Evolutionary conservation across 768 basidiomycete species (phyloP).

Genomic region (Lactifluus volemus): DNA sequence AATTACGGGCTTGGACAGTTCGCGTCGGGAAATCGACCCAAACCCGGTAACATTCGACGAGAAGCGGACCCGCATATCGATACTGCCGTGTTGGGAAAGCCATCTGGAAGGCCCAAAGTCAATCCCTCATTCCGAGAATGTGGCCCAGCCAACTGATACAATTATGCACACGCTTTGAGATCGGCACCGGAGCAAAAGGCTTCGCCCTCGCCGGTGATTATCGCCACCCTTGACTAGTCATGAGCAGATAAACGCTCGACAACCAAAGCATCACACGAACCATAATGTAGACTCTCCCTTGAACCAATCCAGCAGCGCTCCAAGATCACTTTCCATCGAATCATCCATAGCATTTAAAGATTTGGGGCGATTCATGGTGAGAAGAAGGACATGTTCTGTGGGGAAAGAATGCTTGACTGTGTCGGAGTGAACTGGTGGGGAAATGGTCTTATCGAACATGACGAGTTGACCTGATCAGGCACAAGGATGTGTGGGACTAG

Average conservation of each 20-base stretch:
- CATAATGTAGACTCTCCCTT: background rate
- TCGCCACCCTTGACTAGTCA: background rate
- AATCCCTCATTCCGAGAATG: background rate
- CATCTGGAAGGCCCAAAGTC: background rate
- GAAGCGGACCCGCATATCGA: conserved; percentile 37
- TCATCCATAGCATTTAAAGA: conserved; percentile 68
- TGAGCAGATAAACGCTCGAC: background rate
- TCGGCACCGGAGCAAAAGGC: conserved; percentile 45
- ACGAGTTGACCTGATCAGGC: background rate
- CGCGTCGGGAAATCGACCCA: conserved; percentile 62
- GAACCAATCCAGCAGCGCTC: conserved; percentile 34
- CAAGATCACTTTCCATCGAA: conserved; percentile 45
- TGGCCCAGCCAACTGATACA: background rate
- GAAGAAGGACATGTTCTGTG: conserved; percentile 40
- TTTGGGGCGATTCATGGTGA: conserved; percentile 60
- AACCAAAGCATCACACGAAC: background rate
- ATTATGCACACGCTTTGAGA: conserved; percentile 50
- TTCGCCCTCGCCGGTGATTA: conserved; percentile 45
- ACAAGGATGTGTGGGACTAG: background rate
- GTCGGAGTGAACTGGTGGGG: conserved; percentile 28
- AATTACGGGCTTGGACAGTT: conserved; percentile 62
- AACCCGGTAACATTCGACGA: conserved; percentile 32
- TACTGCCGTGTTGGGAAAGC: background rate
- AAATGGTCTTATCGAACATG: background rate
- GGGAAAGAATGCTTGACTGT: conserved; percentile 37